Conservation (phyloP, 2,329 filamentous ascomycete species). For the Fusarium torulosum region DNA sequence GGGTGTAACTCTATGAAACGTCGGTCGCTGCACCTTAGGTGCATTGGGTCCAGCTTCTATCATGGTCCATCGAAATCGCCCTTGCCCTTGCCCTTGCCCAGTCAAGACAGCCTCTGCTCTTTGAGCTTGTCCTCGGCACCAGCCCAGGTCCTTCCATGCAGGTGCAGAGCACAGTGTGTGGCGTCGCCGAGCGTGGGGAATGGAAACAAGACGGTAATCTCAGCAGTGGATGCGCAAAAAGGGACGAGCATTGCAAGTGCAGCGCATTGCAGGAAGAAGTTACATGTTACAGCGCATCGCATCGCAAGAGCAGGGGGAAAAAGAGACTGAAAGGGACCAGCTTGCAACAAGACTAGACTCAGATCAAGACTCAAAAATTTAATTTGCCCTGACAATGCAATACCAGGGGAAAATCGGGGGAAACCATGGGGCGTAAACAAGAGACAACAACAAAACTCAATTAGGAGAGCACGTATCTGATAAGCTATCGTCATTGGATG, state of each 20-base stretch:
- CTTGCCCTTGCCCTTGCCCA: conserved; percentile 38
- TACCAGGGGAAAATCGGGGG: conserved; percentile 11
- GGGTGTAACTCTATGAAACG: conserved; percentile 38
- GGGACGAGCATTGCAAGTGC: conserved; percentile 19
- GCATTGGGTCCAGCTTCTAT: conserved; percentile 25
- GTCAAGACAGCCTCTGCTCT: conserved; percentile 27
- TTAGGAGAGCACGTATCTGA: conserved; percentile 11
- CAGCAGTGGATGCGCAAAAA: conserved; percentile 34
- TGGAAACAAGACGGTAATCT: conserved; percentile 51
- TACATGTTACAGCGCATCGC: not conserved
- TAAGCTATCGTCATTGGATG: conserved; percentile 16
- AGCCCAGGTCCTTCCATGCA: conserved; percentile 44
- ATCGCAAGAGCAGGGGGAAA: conserved; percentile 5
- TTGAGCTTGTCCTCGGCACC: conserved; percentile 43
- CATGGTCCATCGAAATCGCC: conserved; percentile 40
- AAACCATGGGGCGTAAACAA: conserved; percentile 29
- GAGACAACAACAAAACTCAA: conserved; percentile 27
- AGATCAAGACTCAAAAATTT: conserved; percentile 15
- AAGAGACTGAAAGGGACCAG: conserved; percentile 26
- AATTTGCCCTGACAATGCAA: conserved; percentile 22
- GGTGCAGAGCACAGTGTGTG: conserved; percentile 46
- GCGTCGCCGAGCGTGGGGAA: conserved; percentile 46
- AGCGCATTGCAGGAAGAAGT: not conserved
- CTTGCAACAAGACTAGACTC: conserved; percentile 17
- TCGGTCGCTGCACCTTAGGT: conserved; percentile 47